Percentiles rank a stretch among this genome's conserved stretches.
phyloP scores from a whole-genome alignment of 345 rosid genomes.

The Jatropha curcas region DNA sequence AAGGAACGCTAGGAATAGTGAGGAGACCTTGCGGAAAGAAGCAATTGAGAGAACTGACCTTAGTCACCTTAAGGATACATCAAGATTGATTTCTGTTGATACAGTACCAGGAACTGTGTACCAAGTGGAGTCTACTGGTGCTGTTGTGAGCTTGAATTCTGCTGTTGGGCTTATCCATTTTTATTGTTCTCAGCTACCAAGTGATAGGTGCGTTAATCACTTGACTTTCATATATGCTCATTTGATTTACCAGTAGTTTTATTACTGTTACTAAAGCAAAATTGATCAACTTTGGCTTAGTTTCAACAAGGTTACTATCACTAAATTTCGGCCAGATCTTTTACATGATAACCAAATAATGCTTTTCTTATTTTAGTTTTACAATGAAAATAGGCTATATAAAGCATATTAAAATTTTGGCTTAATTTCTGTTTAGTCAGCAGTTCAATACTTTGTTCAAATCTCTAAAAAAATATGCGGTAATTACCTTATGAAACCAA shows the following conservation, averaged over 20 bases:
- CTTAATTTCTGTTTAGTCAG: background rate
- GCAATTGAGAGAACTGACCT: conserved; percentile 98
- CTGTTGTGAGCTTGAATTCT: conserved; percentile 94
- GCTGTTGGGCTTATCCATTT: conserved; percentile 95
- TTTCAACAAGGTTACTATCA: too few relatives aligned
- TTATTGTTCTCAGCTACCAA: conserved; percentile 97
- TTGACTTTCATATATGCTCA: too few relatives aligned
- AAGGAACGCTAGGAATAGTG: conserved; percentile 95
- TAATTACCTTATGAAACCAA: background rate
- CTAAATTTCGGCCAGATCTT: too few relatives aligned
- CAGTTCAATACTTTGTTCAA: background rate
- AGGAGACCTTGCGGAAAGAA: conserved; percentile 94
- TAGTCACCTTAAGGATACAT: conserved; percentile 85
- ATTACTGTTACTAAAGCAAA: too few relatives aligned
- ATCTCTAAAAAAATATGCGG: background rate
- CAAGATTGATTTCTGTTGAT: conserved; percentile 78
- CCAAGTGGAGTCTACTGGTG: conserved; percentile 96
- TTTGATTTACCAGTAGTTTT: too few relatives aligned
- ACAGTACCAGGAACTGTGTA: conserved; percentile 79
- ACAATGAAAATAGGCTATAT: background rate
- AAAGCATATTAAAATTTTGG: too few relatives aligned
- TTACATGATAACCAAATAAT: background rate
- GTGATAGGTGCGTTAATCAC: conserved; percentile 71
- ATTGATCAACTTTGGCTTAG: too few relatives aligned
- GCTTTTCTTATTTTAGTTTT: background rate